A percentile compares a stretch with the other conserved stretches of the same genome.
Evolutionary conservation across 1,284 basidiomycete genomes (phyloP).

Genomic region (Rhizoctonia solani): DNA sequence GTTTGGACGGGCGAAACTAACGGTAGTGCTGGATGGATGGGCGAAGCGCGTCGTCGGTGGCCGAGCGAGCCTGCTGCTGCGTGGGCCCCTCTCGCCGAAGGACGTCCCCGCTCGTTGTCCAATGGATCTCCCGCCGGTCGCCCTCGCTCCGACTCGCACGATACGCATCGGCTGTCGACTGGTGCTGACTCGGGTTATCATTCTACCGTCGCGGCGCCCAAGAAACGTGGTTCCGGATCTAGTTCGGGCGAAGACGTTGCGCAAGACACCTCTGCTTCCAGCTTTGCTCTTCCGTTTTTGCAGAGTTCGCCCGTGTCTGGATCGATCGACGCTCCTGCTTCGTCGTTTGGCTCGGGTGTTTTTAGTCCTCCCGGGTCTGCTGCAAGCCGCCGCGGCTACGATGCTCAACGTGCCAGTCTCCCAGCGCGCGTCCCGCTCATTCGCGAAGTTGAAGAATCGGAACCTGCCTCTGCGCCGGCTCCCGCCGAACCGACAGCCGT

Average conservation of each 20-base stretch:
- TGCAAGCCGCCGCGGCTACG: constrained; percentile 10
- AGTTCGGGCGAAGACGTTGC: constrained; percentile 16
- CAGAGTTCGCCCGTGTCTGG: constrained; percentile 26
- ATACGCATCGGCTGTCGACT: constrained; percentile 19
- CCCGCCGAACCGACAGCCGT: constrained; percentile 41
- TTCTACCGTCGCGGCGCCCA: not conserved
- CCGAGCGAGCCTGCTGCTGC: constrained; percentile 12
- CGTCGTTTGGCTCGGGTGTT: constrained; percentile 19
- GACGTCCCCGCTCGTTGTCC: constrained; percentile 22
- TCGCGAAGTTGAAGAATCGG: constrained; percentile 34
- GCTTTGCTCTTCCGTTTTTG: constrained; percentile 26
- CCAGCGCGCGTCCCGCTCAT: constrained; percentile 29
- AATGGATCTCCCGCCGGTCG: constrained; percentile 18
- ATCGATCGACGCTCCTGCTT: constrained; percentile 4
- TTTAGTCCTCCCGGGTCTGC: constrained; percentile 9
- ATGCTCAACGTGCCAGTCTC: constrained; percentile 31
- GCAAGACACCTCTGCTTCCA: not conserved
- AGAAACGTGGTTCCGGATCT: constrained; percentile 25
- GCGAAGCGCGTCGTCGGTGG: constrained; percentile 16
- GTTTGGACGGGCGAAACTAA: not conserved
- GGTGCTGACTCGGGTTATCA: constrained; percentile 22
- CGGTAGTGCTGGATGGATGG: not conserved
- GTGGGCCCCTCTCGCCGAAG: constrained; percentile 18
- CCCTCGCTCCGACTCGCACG: constrained; percentile 24
- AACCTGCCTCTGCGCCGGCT: constrained; percentile 23